Base-by-base conservation (phyloP, 306 rosid genomes). In the Dryas drummondii region DNA sequence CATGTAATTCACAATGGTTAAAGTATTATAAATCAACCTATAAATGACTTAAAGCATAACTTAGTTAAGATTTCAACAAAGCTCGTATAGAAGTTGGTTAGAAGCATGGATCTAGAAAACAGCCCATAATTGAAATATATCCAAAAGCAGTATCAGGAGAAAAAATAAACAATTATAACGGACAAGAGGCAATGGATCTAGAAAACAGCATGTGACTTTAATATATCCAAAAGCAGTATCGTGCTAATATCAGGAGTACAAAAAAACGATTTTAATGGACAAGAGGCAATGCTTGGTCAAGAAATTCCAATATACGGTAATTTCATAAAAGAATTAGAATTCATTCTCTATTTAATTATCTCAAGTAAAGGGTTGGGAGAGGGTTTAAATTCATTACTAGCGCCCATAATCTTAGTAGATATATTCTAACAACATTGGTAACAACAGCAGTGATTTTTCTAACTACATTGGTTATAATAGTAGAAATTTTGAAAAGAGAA, bases 401-500 rank as follows among this genome's bases (percentile, higher is more conserved):
- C 42, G 42, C 9, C 50, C 15, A 4, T 32, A 16, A 68, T 56
- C 67, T n/a, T 58, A 59, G 41, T 46, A 50, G 6, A 41, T 69
- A 54, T 66, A 12, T 66, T 45, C 17, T 40, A 75, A 5, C 17
- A 56, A 48, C 0, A 58, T 32, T 27, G 70, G 14, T 5, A 51
- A 47, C 5, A 47, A 16, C 13, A 46, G 37, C 40, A 71, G 54
- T 44, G 52, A 51, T 5, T 8, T 19, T 17, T 12, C 8, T 50
- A 22, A 17, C 55, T 44, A 10, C 13, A 16, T 48, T 14, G 19
- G 42, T 53, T 32, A 22, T 16, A 44, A 26, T 1, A 51, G 63
- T 5, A 56, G 60, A 4, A 75, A 70, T 9, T 64, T 37, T 7
- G 5, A 63, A 72, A 7, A 58, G 76, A 13, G 46, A 84, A 75